These are phyloP conservation scores for Ichthyophthirius multifiliis DNA, from an alignment of 169 alveolate genomes.

Conservation along the genomic window DNA sequence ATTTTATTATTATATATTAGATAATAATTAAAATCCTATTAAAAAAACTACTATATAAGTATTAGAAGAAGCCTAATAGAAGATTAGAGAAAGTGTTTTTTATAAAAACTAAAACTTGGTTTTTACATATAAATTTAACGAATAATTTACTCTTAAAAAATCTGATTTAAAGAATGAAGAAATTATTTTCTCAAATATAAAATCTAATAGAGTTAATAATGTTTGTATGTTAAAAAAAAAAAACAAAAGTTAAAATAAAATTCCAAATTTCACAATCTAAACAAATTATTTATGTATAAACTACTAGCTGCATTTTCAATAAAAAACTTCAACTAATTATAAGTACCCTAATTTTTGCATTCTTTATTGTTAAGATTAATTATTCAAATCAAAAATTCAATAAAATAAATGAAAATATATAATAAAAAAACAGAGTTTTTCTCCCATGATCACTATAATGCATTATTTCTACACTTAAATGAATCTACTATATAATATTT, in stretches of 20 bases:
- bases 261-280: not conserved
- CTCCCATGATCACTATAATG: conserved; percentile 1
- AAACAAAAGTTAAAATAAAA: not conserved
- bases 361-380: not conserved
- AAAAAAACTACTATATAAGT: too few species aligned
- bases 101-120: not conserved
- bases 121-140: not conserved
- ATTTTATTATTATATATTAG: too few species aligned
- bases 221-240: not conserved
- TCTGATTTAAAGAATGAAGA: not conserved
- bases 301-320: not conserved
- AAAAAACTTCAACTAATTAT: not conserved
- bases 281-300: not conserved
- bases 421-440: conserved; percentile 6
- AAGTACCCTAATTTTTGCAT: not conserved
- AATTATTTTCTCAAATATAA: not conserved
- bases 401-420: not conserved
- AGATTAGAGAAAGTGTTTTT: too few species aligned
- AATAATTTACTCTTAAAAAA: not conserved
- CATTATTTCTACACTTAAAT: not conserved
- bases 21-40: too few species aligned
- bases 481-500: not conserved
- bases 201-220: not conserved
- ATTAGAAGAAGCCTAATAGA: too few species aligned
- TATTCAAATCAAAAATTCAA: not conserved